phyloP scores from a whole-genome alignment of 345 rosid species.

The Salix suchowensis region DNA sequence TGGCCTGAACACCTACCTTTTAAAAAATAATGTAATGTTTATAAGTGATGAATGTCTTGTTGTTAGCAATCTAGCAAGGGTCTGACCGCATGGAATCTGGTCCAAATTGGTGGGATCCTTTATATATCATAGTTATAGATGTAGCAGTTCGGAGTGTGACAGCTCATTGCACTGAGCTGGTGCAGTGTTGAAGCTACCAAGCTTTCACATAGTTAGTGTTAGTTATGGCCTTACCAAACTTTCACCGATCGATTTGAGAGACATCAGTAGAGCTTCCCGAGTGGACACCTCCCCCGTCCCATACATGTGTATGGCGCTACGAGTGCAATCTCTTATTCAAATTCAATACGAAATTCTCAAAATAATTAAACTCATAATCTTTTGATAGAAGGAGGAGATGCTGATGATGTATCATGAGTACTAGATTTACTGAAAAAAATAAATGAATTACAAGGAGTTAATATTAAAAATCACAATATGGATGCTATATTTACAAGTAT shows the following conservation, averaged over 20 bases:
- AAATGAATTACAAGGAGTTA: too few relatives aligned
- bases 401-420: too few relatives aligned
- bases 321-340: neutral
- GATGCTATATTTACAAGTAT: too few relatives aligned
- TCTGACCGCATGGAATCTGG: neutral
- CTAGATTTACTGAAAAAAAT: too few relatives aligned
- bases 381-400: too few relatives aligned
- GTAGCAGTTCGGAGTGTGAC: neutral
- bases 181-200: neutral
- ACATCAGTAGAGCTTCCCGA: neutral
- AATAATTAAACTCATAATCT: neutral
- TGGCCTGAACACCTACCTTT: too few relatives aligned
- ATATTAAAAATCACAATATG: too few relatives aligned
- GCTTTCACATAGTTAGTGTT: constrained; percentile 9
- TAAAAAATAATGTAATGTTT: neutral
- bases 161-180: neutral
- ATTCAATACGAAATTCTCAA: neutral
- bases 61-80: neutral
- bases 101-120: neutral
- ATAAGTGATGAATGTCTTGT: neutral
- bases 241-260: constrained; percentile 17
- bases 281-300: neutral
- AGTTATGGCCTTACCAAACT: constrained; percentile 35
- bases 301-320: neutral
- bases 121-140: neutral